Percentiles rank a stretch among this genome's conserved stretches.
These are phyloP conservation scores for Phaseolus coccineus DNA, from an alignment of 331 rosid species.

Conservation along the genomic window DNA sequence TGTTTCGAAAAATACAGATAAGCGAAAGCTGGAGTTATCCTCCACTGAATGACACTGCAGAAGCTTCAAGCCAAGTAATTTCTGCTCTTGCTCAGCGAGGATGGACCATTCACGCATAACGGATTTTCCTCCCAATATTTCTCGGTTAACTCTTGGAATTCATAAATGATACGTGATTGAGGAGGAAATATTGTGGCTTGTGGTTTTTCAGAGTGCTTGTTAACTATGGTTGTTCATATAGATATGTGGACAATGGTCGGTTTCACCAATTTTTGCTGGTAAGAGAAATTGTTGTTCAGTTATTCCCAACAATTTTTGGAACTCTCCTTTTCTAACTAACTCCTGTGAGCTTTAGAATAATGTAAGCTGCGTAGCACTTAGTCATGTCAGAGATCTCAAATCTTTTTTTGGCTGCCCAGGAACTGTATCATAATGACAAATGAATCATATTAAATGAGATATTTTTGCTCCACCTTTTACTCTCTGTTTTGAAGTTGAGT, in stretches of 20 bases:
- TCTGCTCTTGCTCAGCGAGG: conserved; percentile 75
- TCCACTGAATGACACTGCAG: conserved; percentile 85
- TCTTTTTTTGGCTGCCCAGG: background rate
- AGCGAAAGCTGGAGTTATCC: conserved; percentile 78
- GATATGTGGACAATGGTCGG: conserved; percentile 2
- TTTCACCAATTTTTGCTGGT: conserved; percentile 40
- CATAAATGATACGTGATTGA: conserved; percentile 11
- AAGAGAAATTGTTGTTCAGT: conserved; percentile 8
- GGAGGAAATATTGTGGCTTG: conserved; percentile 16
- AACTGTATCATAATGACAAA: conserved; percentile 35
- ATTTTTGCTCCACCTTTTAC: background rate
- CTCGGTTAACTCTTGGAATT: conserved; percentile 9
- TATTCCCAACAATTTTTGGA: background rate
- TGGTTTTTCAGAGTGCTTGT: conserved; percentile 28
- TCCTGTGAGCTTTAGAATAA: conserved; percentile 8
- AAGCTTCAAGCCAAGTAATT: conserved; percentile 74
- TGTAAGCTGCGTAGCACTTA: background rate
- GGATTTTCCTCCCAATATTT: conserved; percentile 24
- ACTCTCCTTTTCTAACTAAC: background rate
- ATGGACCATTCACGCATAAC: conserved; percentile 63
- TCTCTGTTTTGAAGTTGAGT: background rate
- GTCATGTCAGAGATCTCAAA: background rate
- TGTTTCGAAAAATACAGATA: conserved; percentile 57
- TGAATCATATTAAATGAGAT: conserved; percentile 15
- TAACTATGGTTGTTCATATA: background rate